These are phyloP conservation scores for Ceratocystis lukuohia DNA, from an alignment of 2,329 filamentous ascomycete genomes.

Conservation along the genomic window DNA sequence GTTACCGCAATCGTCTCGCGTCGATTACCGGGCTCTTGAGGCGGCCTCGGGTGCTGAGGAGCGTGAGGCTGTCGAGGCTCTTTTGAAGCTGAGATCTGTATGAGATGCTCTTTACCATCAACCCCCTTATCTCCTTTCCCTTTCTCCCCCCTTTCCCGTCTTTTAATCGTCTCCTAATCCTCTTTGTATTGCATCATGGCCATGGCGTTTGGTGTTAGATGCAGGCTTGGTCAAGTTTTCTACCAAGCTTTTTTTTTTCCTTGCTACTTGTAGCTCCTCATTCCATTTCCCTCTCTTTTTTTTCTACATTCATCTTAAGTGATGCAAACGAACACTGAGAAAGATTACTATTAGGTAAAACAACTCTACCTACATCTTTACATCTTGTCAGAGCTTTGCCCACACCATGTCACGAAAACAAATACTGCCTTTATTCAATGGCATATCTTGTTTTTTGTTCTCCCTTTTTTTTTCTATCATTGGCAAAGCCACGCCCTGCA, in stretches of 20 bases:
- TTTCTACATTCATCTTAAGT: neutral
- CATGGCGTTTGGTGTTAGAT: slow-evolving; percentile 14
- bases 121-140: neutral
- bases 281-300: neutral
- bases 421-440: no score
- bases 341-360: neutral
- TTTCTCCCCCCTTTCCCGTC: neutral
- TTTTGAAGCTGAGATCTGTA: slow-evolving; percentile 69
- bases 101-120: slow-evolving; percentile 31
- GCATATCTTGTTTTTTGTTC: no score
- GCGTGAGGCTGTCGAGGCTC: slow-evolving; percentile 67
- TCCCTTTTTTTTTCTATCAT: no score
- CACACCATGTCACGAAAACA: no score
- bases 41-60: slow-evolving; percentile 54
- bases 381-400: no score
- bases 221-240: slow-evolving; percentile 5
- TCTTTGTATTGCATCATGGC: slow-evolving; percentile 9
- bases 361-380: neutral
- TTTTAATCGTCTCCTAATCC: slow-evolving; percentile 9
- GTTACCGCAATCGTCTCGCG: slow-evolving; percentile 35
- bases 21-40: slow-evolving; percentile 26
- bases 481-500: no score
- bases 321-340: neutral
- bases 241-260: slow-evolving; percentile 13
- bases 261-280: neutral